phyloP scores from a whole-genome alignment of 1,139 yeast species.

The Yamadazyma dushanensis region DNA sequence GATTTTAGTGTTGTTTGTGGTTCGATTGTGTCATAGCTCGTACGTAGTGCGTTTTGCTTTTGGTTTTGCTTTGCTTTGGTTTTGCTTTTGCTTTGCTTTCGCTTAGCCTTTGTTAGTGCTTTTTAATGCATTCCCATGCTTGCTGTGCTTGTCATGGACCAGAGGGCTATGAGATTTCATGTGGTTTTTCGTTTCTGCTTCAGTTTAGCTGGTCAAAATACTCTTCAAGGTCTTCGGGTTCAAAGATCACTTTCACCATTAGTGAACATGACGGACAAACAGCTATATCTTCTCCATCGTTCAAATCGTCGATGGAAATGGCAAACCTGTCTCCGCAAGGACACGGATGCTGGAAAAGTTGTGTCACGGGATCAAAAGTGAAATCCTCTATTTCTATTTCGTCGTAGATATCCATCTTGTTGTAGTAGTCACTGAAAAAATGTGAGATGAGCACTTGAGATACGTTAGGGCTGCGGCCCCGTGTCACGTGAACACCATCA shows the following conservation, averaged over 20 bases:
- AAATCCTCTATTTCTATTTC: conserved; percentile 97
- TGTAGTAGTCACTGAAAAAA: neutral
- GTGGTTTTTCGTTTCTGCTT: neutral
- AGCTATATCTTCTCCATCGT: conserved; percentile 91
- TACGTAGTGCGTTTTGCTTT: too few relatives aligned
- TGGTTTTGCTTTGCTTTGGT: too few relatives aligned
- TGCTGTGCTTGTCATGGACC: too few relatives aligned
- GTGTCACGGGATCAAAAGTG: conserved; percentile 79
- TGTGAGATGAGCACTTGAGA: neutral
- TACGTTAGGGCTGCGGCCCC: conserved; percentile 5
- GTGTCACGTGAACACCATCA: too few relatives aligned
- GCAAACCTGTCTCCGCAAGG: conserved; percentile 98
- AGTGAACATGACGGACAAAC: conserved; percentile 96
- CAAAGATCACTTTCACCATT: conserved; percentile 90
- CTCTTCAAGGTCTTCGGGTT: conserved; percentile 48
- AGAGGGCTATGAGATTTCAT: neutral
- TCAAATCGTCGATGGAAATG: conserved; percentile 78
- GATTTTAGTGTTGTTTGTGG: too few relatives aligned
- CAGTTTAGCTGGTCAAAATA: conserved; percentile 23
- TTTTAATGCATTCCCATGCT: too few relatives aligned
- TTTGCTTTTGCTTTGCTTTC: too few relatives aligned
- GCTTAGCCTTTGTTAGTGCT: too few relatives aligned
- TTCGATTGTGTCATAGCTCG: too few relatives aligned
- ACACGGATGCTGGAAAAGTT: conserved; percentile 90
- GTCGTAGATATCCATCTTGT: conserved; percentile 67